Percentiles rank a stretch among this genome's conserved stretches.
Conservation (phyloP, 2,329 filamentous ascomycete genomes). For the Grosmannia serpens region DNA sequence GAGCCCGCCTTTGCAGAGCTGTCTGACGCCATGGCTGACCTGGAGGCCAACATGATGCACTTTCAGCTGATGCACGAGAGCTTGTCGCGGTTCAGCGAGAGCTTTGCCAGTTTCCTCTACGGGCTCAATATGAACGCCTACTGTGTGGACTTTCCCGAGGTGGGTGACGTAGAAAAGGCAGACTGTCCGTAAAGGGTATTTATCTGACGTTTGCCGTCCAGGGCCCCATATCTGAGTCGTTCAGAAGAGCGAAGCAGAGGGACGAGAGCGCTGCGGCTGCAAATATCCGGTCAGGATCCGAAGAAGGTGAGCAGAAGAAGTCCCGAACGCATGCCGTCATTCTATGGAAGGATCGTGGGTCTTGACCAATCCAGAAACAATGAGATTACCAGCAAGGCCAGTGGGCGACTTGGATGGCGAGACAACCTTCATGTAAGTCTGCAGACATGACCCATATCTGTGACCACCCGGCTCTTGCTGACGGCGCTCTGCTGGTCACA, state of each 20-base stretch:
- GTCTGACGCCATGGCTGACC: constrained; percentile 83
- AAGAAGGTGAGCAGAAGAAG: background rate
- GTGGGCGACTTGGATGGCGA: constrained; percentile 43
- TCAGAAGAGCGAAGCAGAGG: constrained; percentile 52
- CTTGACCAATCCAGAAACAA: constrained; percentile 3
- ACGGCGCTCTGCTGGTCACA: constrained; percentile 19
- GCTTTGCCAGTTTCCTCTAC: constrained; percentile 89
- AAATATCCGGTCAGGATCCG: background rate
- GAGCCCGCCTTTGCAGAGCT: constrained; percentile 90
- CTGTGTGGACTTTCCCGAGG: constrained; percentile 95
- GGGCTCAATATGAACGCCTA: constrained; percentile 99
- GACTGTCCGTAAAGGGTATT: background rate
- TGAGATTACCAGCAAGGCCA: constrained; percentile 17
- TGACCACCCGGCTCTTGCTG: background rate
- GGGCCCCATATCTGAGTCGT: constrained; percentile 77
- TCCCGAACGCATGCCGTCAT: background rate
- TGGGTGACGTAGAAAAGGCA: constrained; percentile 23
- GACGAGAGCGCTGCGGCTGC: constrained; percentile 26
- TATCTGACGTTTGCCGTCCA: constrained; percentile 20
- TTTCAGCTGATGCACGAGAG: constrained; percentile 96
- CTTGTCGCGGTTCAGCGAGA: constrained; percentile 84
- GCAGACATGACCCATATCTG: constrained; percentile 3
- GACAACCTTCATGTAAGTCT: constrained; percentile 70
- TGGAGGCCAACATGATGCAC: constrained; percentile 96
- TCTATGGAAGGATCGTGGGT: background rate